phyloP scores from a whole-genome alignment of 2,329 filamentous ascomycete genomes.

The Aspergillus sp. region DNA sequence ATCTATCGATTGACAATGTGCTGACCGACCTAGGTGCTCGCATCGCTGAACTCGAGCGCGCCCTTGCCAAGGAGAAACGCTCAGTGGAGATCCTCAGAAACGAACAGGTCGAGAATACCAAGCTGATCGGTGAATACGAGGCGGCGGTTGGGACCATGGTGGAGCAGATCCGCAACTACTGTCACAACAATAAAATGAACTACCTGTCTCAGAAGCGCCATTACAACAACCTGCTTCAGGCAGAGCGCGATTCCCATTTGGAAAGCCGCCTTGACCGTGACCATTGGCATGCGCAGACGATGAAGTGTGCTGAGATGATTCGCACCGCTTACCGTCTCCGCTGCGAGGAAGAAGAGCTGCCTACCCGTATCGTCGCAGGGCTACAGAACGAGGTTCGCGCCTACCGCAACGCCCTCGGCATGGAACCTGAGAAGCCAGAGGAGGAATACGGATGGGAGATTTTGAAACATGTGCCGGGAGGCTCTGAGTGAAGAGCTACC shows the following conservation, averaged over 20 bases:
- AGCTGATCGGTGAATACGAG: slow-evolving; percentile 54
- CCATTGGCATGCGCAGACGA: slow-evolving; percentile 53
- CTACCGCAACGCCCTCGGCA: slow-evolving; percentile 52
- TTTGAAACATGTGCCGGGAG: slow-evolving; percentile 48
- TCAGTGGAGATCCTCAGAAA: slow-evolving; percentile 48
- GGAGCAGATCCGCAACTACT: slow-evolving; percentile 56
- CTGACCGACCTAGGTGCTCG: slow-evolving; percentile 42
- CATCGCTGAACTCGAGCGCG: slow-evolving; percentile 54
- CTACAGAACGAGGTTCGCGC: slow-evolving; percentile 56
- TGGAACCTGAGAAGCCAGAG: slow-evolving; percentile 54
- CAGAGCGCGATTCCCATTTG: slow-evolving; percentile 55
- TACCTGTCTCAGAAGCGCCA: slow-evolving; percentile 52
- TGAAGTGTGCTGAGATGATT: slow-evolving; percentile 55
- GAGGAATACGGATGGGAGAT: slow-evolving; percentile 56
- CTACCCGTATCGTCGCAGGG: slow-evolving; percentile 49
- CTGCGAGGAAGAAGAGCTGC: slow-evolving; percentile 52
- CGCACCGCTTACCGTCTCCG: slow-evolving; percentile 53
- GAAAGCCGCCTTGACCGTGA: slow-evolving; percentile 55
- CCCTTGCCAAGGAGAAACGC: slow-evolving; percentile 51
- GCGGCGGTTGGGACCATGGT: slow-evolving; percentile 52
- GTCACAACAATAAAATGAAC: slow-evolving; percentile 54
- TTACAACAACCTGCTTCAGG: slow-evolving; percentile 56
- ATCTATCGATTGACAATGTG: not conserved
- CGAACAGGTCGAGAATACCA: slow-evolving; percentile 54
- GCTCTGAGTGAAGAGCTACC: slow-evolving; percentile 31